These are phyloP conservation scores for Colletotrichum lindemuthianum DNA, from an alignment of 2,329 filamentous ascomycete genomes.

Conservation along the genomic window DNA sequence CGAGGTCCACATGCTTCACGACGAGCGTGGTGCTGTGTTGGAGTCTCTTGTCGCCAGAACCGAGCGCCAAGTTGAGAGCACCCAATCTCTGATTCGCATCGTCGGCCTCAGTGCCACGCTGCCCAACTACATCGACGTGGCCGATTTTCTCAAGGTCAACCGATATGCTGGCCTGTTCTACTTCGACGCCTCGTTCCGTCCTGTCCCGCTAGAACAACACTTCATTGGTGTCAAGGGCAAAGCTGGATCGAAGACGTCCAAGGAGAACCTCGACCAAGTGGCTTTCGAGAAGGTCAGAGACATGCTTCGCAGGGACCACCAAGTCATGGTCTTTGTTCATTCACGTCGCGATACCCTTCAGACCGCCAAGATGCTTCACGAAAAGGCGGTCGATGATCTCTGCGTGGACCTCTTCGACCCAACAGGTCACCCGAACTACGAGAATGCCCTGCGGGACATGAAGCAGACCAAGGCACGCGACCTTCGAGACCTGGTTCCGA, in stretches of 20 bases:
- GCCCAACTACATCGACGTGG: slow-evolving; percentile 96
- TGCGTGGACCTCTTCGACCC: slow-evolving; percentile 88
- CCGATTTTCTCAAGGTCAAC: slow-evolving; percentile 97
- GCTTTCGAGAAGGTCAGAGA: slow-evolving; percentile 95
- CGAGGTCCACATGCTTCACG: slow-evolving; percentile 99
- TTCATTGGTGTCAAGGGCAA: slow-evolving; percentile 98
- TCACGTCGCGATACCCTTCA: slow-evolving; percentile 93
- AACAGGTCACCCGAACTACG: slow-evolving; percentile 79
- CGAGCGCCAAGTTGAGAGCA: slow-evolving; percentile 96
- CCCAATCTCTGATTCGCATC: slow-evolving; percentile 95
- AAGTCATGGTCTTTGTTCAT: slow-evolving; percentile 99
- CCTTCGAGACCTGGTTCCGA: slow-evolving; percentile 86
- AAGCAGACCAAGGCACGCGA: slow-evolving; percentile 87
- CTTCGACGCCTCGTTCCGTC: slow-evolving; percentile 94
- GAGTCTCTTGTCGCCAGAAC: slow-evolving; percentile 96
- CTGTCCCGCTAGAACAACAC: slow-evolving; percentile 95
- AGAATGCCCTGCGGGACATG: slow-evolving; percentile 83
- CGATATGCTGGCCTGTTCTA: slow-evolving; percentile 93
- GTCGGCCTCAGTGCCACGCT: slow-evolving; percentile 94
- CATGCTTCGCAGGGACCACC: slow-evolving; percentile 92
- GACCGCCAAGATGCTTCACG: slow-evolving; percentile 84
- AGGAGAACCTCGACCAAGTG: slow-evolving; percentile 87
- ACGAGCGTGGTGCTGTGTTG: slow-evolving; percentile 94
- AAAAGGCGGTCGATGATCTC: slow-evolving; percentile 85
- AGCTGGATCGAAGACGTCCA: slow-evolving; percentile 79